A percentile compares a stretch with the other conserved stretches of the same genome.
phyloP scores from a whole-genome alignment of 129 eudicot species.

The Logfia minima region DNA sequence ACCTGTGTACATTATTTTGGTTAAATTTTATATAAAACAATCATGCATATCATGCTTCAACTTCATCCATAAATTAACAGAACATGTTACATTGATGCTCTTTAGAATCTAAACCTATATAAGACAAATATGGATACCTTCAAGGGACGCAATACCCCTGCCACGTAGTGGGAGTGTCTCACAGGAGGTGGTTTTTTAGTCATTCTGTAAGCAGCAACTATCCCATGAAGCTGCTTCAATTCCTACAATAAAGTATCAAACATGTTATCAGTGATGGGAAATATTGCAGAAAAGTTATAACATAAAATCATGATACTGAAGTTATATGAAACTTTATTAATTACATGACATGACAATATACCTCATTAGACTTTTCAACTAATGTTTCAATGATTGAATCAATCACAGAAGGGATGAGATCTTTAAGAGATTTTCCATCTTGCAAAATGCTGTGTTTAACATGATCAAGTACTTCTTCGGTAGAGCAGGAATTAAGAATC shows the following conservation, averaged over 20 bases:
- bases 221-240: slow-evolving; percentile 82
- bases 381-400: slow-evolving; percentile 61
- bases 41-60: neutral
- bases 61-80: neutral
- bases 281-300: too few species aligned
- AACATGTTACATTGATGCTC: neutral
- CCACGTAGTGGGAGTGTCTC: slow-evolving; percentile 90
- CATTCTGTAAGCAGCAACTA: slow-evolving; percentile 89
- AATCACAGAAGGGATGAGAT: slow-evolving; percentile 56
- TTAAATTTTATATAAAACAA: neutral
- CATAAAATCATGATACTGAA: neutral
- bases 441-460: slow-evolving; percentile 75
- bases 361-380: slow-evolving; percentile 82
- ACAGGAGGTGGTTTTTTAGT: slow-evolving; percentile 92
- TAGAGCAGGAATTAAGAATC: slow-evolving; percentile 59
- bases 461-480: slow-evolving; percentile 76
- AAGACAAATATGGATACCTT: slow-evolving; percentile 31
- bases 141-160: slow-evolving; percentile 66
- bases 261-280: slow-evolving; percentile 8
- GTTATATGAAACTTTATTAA: neutral
- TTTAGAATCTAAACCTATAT: slow-evolving; percentile 48
- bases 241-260: slow-evolving; percentile 44
- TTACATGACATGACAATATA: slow-evolving; percentile 11
- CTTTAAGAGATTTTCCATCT: slow-evolving; percentile 67
- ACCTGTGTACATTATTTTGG: slow-evolving; percentile 38